These are phyloP conservation scores for Fusarium stilboides DNA, from an alignment of 2,329 filamentous ascomycete genomes.

Conservation along the genomic window DNA sequence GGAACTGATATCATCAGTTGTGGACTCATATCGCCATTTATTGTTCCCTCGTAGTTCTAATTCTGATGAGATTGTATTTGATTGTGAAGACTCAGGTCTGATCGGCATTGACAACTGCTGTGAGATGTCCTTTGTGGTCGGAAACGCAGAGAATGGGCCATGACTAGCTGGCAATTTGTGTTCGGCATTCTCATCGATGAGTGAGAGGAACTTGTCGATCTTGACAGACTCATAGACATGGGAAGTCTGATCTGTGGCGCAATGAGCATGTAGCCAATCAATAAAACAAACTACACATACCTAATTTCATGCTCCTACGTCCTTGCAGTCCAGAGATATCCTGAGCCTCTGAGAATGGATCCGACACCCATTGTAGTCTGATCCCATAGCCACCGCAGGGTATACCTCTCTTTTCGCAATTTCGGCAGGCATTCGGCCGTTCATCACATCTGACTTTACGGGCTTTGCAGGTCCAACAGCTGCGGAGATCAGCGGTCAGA, in stretches of 20 bases:
- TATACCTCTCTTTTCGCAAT: constrained; percentile 10
- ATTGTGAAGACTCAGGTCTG: neutral
- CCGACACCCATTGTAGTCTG: constrained; percentile 1
- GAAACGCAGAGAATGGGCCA: constrained; percentile 1
- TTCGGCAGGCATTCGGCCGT: neutral
- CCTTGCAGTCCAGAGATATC: neutral
- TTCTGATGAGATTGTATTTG: neutral
- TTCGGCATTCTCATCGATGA: neutral
- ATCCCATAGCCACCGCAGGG: neutral
- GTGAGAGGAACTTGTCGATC: neutral
- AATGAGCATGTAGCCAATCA: neutral
- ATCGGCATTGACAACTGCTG: neutral
- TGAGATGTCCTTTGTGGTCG: neutral
- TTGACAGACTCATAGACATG: neutral
- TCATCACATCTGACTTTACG: constrained; percentile 8
- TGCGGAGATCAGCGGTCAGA: neutral
- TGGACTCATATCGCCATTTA: neutral
- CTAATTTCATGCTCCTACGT: constrained; percentile 1
- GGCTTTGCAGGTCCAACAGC: constrained; percentile 11
- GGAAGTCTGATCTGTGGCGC: neutral
- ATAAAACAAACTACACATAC: neutral
- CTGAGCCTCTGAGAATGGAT: neutral
- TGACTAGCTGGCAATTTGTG: neutral
- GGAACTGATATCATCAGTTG: too few relatives aligned
- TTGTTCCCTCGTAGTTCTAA: neutral